Evolutionary conservation across 495 filamentous ascomycete species (phyloP).

Genomic region (Recurvomyces mirabilis): DNA sequence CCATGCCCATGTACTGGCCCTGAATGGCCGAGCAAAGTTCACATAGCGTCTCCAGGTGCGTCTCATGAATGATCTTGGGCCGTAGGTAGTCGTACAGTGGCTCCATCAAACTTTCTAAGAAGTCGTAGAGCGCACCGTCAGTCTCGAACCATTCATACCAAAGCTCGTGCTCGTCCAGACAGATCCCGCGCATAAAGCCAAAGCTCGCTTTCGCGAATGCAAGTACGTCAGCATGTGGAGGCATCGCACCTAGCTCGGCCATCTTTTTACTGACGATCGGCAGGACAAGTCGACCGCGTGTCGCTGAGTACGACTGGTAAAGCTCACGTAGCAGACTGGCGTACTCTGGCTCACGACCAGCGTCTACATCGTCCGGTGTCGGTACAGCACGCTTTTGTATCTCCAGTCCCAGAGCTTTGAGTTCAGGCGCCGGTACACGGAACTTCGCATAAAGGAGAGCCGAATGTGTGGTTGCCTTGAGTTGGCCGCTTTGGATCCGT

Average conservation of each 20-base stretch:
- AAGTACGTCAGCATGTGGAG: slow-evolving; percentile 57
- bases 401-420: slow-evolving; percentile 55
- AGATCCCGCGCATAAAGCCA: slow-evolving; percentile 57
- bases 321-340: slow-evolving; percentile 54
- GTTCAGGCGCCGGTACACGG: slow-evolving; percentile 52
- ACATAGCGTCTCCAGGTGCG: slow-evolving; percentile 62
- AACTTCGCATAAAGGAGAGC: slow-evolving; percentile 71
- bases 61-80: slow-evolving; percentile 60
- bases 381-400: slow-evolving; percentile 55
- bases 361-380: slow-evolving; percentile 46
- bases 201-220: slow-evolving; percentile 59
- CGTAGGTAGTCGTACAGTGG: slow-evolving; percentile 63
- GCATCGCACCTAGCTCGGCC: slow-evolving; percentile 50
- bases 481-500: slow-evolving; percentile 55
- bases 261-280: slow-evolving; percentile 51
- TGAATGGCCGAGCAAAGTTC: slow-evolving; percentile 71
- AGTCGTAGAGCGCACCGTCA: slow-evolving; percentile 56
- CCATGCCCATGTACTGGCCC: slow-evolving; percentile 66
- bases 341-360: slow-evolving; percentile 55
- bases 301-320: slow-evolving; percentile 53
- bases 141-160: slow-evolving; percentile 68
- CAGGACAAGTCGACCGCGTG: slow-evolving; percentile 43
- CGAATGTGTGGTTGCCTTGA: slow-evolving; percentile 68
- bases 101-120: slow-evolving; percentile 61
- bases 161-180: slow-evolving; percentile 62